Percentiles rank a stretch among this genome's conserved stretches.
Conservation (phyloP, 1,139 yeast genomes). For the Magnusiomyces suaveolens region DNA sequence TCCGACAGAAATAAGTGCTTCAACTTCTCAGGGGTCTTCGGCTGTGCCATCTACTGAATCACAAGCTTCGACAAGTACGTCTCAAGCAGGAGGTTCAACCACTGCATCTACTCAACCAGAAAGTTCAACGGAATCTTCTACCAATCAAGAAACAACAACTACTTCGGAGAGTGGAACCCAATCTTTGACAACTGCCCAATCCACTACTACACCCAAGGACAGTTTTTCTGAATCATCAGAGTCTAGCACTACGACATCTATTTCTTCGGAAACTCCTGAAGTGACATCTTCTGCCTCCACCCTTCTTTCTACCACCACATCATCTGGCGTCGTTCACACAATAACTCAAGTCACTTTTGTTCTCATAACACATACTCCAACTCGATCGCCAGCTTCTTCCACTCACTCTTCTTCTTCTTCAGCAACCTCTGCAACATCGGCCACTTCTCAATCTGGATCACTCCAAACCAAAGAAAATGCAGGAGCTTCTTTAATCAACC, state of each 20-base stretch:
- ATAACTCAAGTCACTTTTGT: slow-evolving; percentile 3
- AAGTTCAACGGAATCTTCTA: too few relatives aligned
- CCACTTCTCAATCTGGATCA: slow-evolving; percentile 7
- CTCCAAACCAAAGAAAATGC: slow-evolving; percentile 23
- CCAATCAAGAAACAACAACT: too few relatives aligned
- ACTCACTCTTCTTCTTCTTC: slow-evolving; percentile 21
- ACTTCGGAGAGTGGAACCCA: too few relatives aligned
- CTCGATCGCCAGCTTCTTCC: too few relatives aligned
- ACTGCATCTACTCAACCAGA: too few relatives aligned
- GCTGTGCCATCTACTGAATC: background rate
- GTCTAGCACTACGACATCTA: background rate
- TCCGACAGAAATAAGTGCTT: background rate
- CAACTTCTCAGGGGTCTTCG: background rate
- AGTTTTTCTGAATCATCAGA: background rate
- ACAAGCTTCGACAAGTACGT: too few relatives aligned
- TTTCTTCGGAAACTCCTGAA: background rate
- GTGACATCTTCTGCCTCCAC: background rate
- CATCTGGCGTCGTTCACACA: slow-evolving; percentile 1
- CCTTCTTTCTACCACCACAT: background rate
- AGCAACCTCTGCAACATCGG: slow-evolving; percentile 21
- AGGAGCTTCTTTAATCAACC: slow-evolving; percentile 24
- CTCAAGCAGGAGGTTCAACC: too few relatives aligned
- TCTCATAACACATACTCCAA: background rate
- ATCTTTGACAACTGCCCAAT: too few relatives aligned
- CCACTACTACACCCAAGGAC: too few relatives aligned